Conservation (phyloP, 2,329 filamentous ascomycete genomes). For the Lachnum nothofagi region DNA sequence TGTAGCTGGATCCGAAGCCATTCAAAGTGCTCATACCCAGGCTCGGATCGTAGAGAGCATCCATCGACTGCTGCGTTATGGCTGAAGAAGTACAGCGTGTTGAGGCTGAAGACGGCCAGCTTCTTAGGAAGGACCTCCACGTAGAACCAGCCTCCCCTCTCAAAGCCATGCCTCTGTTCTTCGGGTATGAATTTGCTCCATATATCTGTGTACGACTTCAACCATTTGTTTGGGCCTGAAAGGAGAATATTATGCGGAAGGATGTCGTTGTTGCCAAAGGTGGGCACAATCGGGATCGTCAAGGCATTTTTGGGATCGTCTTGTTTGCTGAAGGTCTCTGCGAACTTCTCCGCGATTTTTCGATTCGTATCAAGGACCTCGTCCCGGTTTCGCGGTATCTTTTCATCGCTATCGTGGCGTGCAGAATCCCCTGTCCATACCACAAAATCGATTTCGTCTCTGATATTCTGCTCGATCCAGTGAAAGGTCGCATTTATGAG, state of each 20-base stretch:
- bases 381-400: slow-evolving; percentile 65
- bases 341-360: slow-evolving; percentile 69
- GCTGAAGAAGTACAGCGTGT: slow-evolving; percentile 93
- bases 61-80: slow-evolving; percentile 92
- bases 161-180: slow-evolving; percentile 83
- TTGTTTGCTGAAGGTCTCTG: slow-evolving; percentile 61
- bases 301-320: slow-evolving; percentile 56
- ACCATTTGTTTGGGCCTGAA: slow-evolving; percentile 81
- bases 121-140: slow-evolving; percentile 83
- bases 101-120: slow-evolving; percentile 87
- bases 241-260: slow-evolving; percentile 92
- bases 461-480: slow-evolving; percentile 77
- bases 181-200: slow-evolving; percentile 89
- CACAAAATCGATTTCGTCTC: slow-evolving; percentile 78
- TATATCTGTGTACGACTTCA: slow-evolving; percentile 68
- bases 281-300: slow-evolving; percentile 77
- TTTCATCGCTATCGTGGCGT: slow-evolving; percentile 82
- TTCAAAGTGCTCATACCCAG: slow-evolving; percentile 91
- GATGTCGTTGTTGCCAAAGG: slow-evolving; percentile 95
- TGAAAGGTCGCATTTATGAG: slow-evolving; percentile 84
- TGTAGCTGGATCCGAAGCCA: slow-evolving; percentile 89
- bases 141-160: slow-evolving; percentile 90
- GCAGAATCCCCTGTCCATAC: slow-evolving; percentile 90
- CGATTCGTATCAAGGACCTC: slow-evolving; percentile 77
- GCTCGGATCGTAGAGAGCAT: slow-evolving; percentile 71